Conservation (phyloP, 768 basidiomycete species). For the Lactifluus subvellereus region DNA sequence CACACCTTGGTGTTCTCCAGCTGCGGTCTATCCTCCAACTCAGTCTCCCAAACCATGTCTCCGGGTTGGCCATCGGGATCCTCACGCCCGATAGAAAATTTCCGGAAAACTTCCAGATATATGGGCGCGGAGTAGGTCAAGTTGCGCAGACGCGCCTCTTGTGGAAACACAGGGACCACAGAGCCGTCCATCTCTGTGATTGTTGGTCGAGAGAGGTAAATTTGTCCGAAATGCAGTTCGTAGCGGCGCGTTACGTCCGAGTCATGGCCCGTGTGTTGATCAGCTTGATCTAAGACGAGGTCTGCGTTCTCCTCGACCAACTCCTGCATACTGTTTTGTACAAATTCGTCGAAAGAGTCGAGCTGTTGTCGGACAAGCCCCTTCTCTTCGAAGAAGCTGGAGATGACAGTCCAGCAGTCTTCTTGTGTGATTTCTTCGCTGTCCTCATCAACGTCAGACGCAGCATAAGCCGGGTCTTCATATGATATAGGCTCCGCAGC, state of each 20-base stretch:
- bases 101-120: constrained; percentile 93
- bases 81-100: constrained; percentile 71
- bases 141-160: constrained; percentile 92
- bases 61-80: constrained; percentile 78
- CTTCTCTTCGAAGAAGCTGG: constrained; percentile 94
- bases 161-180: constrained; percentile 90
- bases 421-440: constrained; percentile 84
- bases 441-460: constrained; percentile 47
- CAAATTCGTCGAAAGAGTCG: constrained; percentile 97
- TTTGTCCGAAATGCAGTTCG: constrained; percentile 96
- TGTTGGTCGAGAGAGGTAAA: constrained; percentile 92
- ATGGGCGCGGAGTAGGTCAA: constrained; percentile 94
- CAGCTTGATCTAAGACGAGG: constrained; percentile 91
- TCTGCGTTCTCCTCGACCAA: constrained; percentile 96
- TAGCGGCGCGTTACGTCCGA: constrained; percentile 81
- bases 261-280: constrained; percentile 90
- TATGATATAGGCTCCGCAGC: constrained; percentile 30
- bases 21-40: constrained; percentile 50
- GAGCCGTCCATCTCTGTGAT: constrained; percentile 95
- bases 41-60: constrained; percentile 70
- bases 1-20: constrained; percentile 80
- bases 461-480: constrained; percentile 53
- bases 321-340: constrained; percentile 99
- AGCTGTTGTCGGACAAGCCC: constrained; percentile 97
- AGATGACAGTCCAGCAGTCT: constrained; percentile 94